phyloP scores from a whole-genome alignment of 108 stramenopile genomes.

The Skeletonema marinoi region DNA sequence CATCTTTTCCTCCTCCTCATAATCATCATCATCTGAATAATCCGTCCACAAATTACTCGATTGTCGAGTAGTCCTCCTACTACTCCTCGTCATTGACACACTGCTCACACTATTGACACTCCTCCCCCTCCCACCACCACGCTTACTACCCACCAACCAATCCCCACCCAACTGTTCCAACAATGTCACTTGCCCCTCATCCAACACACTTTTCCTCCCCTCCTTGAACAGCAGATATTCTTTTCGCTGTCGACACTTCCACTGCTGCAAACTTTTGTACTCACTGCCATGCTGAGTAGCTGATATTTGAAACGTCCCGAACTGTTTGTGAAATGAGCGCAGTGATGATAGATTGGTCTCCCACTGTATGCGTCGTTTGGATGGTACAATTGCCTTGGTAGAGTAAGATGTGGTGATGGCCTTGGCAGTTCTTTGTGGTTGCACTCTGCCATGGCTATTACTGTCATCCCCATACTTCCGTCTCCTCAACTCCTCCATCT shows the following conservation, averaged over 20 bases:
- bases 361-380: constrained; percentile 3
- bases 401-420: neutral
- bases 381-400: neutral
- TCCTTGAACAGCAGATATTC: neutral
- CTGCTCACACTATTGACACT: neutral
- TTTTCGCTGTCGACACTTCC: constrained; percentile 1
- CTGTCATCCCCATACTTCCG: neutral
- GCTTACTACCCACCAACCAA: neutral
- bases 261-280: neutral
- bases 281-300: neutral
- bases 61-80: neutral
- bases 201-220: constrained; percentile 5
- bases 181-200: neutral
- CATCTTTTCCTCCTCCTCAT: neutral
- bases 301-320: neutral
- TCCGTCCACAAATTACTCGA: neutral
- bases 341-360: neutral
- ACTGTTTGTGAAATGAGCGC: neutral
- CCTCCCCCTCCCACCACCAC: neutral
- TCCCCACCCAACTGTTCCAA: neutral
- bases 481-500: neutral
- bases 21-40: constrained; percentile 1
- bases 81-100: neutral
- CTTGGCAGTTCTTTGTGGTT: constrained; percentile 4
- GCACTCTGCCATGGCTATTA: neutral